phyloP scores from a whole-genome alignment of 768 basidiomycete genomes.

The Boletales sp. region DNA sequence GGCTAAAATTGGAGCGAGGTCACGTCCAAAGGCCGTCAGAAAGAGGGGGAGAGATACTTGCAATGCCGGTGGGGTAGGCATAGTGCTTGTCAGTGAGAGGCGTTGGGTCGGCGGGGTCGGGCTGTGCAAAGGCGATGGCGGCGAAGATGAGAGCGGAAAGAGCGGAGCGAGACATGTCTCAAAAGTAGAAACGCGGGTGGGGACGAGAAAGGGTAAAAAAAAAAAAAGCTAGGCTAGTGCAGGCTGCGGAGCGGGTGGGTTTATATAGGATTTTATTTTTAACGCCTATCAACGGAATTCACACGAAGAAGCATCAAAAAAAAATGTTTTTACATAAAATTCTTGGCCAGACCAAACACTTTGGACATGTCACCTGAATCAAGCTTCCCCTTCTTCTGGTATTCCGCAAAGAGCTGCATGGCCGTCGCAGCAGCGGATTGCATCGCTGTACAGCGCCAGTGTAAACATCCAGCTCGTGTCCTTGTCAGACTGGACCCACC shows the following conservation, averaged over 20 bases:
- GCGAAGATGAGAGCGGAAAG: conserved; percentile 38
- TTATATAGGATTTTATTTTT: conserved; percentile 11
- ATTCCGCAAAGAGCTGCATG: conserved; percentile 25
- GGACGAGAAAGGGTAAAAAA: neutral
- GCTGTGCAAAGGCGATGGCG: conserved; percentile 29
- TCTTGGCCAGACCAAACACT: conserved; percentile 26
- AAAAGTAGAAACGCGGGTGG: neutral
- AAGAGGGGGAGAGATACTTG: conserved; percentile 14
- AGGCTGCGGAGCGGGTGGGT: neutral
- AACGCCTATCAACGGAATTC: conserved; percentile 1
- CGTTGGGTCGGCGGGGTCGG: conserved; percentile 41
- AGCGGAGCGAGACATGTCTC: conserved; percentile 48
- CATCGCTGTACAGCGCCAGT: conserved; percentile 20
- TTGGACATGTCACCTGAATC: conserved; percentile 29
- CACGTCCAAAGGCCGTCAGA: neutral
- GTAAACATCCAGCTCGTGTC: too few relatives aligned
- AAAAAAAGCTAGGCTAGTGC: neutral
- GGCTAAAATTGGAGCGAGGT: conserved; percentile 34
- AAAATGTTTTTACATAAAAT: conserved; percentile 13
- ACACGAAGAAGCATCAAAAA: neutral
- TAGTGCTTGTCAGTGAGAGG: conserved; percentile 47
- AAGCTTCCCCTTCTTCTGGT: conserved; percentile 23
- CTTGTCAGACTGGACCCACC: conserved; percentile 7
- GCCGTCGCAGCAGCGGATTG: conserved; percentile 29
- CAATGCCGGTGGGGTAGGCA: conserved; percentile 41